Percentiles rank a stretch among this genome's conserved stretches.
Conservation (phyloP, 2,329 filamentous ascomycete species). For the Didymella lethalis region DNA sequence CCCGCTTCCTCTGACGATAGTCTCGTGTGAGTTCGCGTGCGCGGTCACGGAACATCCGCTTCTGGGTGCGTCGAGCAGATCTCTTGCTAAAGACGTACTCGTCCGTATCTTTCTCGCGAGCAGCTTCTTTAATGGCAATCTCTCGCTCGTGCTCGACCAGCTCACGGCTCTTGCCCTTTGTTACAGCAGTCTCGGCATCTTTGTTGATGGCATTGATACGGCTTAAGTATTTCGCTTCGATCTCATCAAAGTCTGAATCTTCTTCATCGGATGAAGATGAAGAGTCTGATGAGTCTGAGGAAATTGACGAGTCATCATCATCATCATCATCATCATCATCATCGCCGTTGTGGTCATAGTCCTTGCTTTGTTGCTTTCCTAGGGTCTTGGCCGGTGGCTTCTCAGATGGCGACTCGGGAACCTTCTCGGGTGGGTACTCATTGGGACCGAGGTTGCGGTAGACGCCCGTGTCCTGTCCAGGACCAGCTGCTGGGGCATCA, state of each 20-base stretch:
- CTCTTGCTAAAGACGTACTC: constrained; percentile 34
- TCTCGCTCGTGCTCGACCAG: constrained; percentile 37
- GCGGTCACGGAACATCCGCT: constrained; percentile 19
- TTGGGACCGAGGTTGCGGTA: constrained; percentile 16
- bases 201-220: constrained; percentile 38
- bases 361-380: constrained; percentile 12
- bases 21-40: constrained; percentile 29
- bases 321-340: constrained; percentile 19
- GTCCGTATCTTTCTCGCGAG: constrained; percentile 25
- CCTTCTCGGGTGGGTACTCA: constrained; percentile 6
- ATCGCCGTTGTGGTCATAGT: constrained; percentile 25
- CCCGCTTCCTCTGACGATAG: constrained; percentile 29
- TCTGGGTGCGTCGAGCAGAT: constrained; percentile 26
- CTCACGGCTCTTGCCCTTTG: constrained; percentile 33
- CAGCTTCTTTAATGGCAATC: constrained; percentile 36
- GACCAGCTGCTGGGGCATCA: constrained; percentile 1
- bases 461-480: constrained; percentile 34
- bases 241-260: constrained; percentile 11
- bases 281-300: constrained; percentile 35
- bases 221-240: constrained; percentile 21
- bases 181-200: constrained; percentile 22
- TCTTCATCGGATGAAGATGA: constrained; percentile 24
- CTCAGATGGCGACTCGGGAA: constrained; percentile 4
- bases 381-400: not conserved
- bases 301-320: constrained; percentile 30